Evolutionary conservation across 2,329 filamentous ascomycete genomes (phyloP), one percentile per base, ranked within the genome.

Genomic region (Fusarium proliferatum): DNA sequence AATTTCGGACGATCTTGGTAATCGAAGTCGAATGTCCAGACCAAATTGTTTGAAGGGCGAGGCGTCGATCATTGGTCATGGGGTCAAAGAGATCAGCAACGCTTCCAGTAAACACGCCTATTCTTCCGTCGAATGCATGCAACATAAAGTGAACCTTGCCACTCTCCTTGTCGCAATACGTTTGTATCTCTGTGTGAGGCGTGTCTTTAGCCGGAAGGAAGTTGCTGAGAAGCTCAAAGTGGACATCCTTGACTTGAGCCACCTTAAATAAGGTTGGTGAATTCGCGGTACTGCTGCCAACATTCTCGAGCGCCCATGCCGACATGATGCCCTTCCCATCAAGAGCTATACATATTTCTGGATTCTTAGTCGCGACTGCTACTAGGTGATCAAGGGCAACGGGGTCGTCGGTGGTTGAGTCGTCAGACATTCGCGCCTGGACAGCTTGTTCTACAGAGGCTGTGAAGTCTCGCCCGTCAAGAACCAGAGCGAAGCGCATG

Each of bases 231-330:
- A 86, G 85, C 42, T 86, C 84, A 42, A 91, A 84, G 61, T 87
- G 84, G 23, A 83, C 79, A 3, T 87, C 88, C 77, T 93, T 90
- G 33, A 95, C 89, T 78, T 97, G 93, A 3, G 94, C 91, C 75
- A 98, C 91, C 78, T 94, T 96, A 84, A 96, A 97, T n/a, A 96
- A 89, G 70, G 91, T 90, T 34, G 90, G 87, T 8, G 88, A 86
- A 67, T 89, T 89, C 74, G 89, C 90, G 38, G 87, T 85, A 78
- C 92, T 94, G 76, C 89, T 91, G 41, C 93, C 92, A 26, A 97
- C 89, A 78, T 96, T 95, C 80, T 98, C 95, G 63, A 99, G 84
- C 1, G 94, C 96, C 94, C 96, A 98, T 0, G 94, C 94, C 45
- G 94, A 95, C 92, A 98, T 94, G 73, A 92, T 91, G 2, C 96